A percentile compares a stretch with the other conserved stretches of the same genome.
phyloP scores from a whole-genome alignment of 139 green algal species.

The Chlamydomonas sphaeroides region DNA sequence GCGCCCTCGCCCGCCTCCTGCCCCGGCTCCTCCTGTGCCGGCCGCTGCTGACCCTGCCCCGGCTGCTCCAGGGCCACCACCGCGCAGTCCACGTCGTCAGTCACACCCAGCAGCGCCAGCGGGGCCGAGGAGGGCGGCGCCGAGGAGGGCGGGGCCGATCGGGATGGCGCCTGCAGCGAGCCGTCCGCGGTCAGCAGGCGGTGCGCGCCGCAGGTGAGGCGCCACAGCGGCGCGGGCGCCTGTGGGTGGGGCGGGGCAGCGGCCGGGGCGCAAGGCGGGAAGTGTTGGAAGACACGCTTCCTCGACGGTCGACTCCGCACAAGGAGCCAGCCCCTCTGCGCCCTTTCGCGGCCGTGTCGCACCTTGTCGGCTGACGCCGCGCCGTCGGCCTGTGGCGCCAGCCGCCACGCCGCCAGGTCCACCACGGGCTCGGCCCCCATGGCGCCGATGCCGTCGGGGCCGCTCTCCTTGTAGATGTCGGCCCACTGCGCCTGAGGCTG shows the following conservation, averaged over 20 bases:
- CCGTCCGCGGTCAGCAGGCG: conserved; percentile 38
- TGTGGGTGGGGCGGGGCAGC: neutral
- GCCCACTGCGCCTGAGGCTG: conserved; percentile 59
- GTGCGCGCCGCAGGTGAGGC: conserved; percentile 42
- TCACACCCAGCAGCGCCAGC: conserved; percentile 59
- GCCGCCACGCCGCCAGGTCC: conserved; percentile 37
- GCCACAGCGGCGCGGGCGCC: conserved; percentile 29
- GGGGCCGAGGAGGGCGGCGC: too few relatives aligned
- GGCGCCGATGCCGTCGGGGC: conserved; percentile 61
- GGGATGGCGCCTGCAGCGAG: neutral
- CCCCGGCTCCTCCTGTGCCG: neutral
- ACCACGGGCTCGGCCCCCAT: conserved; percentile 49
- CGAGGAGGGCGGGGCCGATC: too few relatives aligned
- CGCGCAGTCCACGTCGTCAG: conserved; percentile 76
- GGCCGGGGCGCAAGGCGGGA: too few relatives aligned
- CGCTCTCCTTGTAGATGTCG: conserved; percentile 73
- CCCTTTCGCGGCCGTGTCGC: neutral
- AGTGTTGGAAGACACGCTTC: too few relatives aligned
- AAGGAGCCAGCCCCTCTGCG: too few relatives aligned
- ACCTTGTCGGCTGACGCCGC: neutral
- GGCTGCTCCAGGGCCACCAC: conserved; percentile 47
- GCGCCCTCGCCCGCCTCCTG: neutral
- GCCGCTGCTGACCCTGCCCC: neutral
- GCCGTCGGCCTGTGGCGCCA: neutral
- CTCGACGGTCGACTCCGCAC: too few relatives aligned